Base-by-base conservation (phyloP, 768 basidiomycete genomes). In the Leccinum incarnatum region DNA sequence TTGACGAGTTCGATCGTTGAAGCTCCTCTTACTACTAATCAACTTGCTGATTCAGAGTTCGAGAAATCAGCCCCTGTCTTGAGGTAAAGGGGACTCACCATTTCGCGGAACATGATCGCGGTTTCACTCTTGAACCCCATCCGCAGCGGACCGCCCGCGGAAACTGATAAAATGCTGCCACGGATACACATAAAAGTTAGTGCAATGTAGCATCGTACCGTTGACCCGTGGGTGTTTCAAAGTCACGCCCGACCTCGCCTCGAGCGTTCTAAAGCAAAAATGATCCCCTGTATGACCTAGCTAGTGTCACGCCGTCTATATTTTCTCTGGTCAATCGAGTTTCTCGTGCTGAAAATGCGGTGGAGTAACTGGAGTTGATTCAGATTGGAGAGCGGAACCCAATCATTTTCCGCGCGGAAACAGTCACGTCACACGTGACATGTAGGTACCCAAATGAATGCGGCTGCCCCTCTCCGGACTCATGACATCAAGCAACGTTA, bases 31-130 rank as follows among this genome's bases (percentile, higher is more conserved):
- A n/a, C 40, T n/a, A 42, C n/a, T 36, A 36, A 36, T n/a, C 40
- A n/a, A 10, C 4, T 9, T 21, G 55, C 55, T 56, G 17, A 40
- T 17, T 50, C 49, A 50, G 29, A 1, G 29, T 17, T 11, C 19
- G 23, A 32, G 19, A 46, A 10, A 46, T 46, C 5, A 25, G 34
- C 60, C 59, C 59, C 60, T 61, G 23, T 57, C 47, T 62, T 17
- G 8, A 48, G 15, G 32, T 5, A 45, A n/a, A 23, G 30, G 48
- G 32, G 32, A 21, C 17, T 51, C 53, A 32, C 51, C 50, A 55
- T 36, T 54, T 29, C 36, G 57, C 57, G 57, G 57, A 49, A 58
- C 8, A 25, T 50, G 23, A 59, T 57, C 56, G 56, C 30, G 42
- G 14, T 15, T 56, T 56, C 51, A 56, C 15, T 36, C 34, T 36